These are phyloP conservation scores for Pythium vanterpoolii DNA, from an alignment of 352 stramenopile genomes.

Conservation along the genomic window DNA sequence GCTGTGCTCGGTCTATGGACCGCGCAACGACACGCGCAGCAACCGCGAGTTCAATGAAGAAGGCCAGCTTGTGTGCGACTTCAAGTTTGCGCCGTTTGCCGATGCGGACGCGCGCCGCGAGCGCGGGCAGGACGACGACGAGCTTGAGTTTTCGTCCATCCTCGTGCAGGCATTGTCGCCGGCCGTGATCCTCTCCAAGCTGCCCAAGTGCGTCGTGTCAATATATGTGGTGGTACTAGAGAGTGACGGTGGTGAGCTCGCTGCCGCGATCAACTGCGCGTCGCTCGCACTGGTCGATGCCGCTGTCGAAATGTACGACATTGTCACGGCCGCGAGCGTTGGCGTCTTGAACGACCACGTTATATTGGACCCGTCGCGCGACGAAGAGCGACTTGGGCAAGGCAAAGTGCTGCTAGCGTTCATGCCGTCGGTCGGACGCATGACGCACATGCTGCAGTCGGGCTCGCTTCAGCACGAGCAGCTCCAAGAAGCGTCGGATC, in stretches of 20 bases:
- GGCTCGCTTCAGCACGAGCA: conserved; percentile 73
- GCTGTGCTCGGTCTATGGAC: conserved; percentile 86
- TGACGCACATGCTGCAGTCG: conserved; percentile 88
- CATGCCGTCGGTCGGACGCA: conserved; percentile 77
- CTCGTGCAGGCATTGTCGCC: conserved; percentile 74
- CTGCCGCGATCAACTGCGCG: conserved; percentile 81
- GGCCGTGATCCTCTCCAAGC: conserved; percentile 81
- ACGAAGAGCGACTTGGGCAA: conserved; percentile 60
- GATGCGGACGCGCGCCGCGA: conserved; percentile 56
- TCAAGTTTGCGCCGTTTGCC: conserved; percentile 87
- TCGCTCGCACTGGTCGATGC: conserved; percentile 87
- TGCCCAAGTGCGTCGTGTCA: conserved; percentile 89
- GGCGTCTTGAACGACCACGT: conserved; percentile 52
- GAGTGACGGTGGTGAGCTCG: conserved; percentile 78
- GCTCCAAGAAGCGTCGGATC: conserved; percentile 82
- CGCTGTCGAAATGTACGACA: conserved; percentile 90
- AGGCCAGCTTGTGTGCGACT: conserved; percentile 84
- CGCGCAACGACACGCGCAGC: conserved; percentile 69
- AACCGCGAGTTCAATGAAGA: conserved; percentile 84
- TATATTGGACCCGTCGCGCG: conserved; percentile 64
- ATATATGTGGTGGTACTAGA: conserved; percentile 88
- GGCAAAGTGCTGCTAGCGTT: conserved; percentile 77
- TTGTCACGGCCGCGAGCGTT: conserved; percentile 78
- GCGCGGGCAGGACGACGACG: conserved; percentile 70
- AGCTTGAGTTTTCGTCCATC: conserved; percentile 77